Base-by-base conservation (phyloP, 768 basidiomycete species). In the Suillus tomentosus region DNA sequence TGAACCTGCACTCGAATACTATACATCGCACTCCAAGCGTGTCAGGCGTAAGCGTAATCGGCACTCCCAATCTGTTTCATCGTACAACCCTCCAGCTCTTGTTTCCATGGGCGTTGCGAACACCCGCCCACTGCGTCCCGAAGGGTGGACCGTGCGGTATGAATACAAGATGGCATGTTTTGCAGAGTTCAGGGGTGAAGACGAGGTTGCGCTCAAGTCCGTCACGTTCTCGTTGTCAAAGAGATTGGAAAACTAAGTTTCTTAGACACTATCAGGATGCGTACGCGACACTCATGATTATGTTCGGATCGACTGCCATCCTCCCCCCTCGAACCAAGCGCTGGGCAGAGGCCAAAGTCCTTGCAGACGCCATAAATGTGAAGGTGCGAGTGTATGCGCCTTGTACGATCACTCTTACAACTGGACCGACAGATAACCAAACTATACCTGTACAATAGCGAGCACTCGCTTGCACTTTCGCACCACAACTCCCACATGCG, bases 121-220 rank as follows among this genome's bases (percentile, higher is more conserved):
- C 31, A 75, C 84, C 1, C 85, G 88, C 19, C 87, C 90, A 1
- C 78, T 97, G 5, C 81, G 91, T 36, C 85, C 90, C 1, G 89
- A 94, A 75, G 96, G 96, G 0, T 99, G 96, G 96, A 94, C 92
- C 0, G 95, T 96, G 22, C 82, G 97, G 37, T 98, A 98, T 71
- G 96, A 98, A 73, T 99, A 95, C 81, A 99, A 99, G 78, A 92
- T 96, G 85, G 97, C 91, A 0, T 90, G 91, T 69, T 99, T 98
- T 75, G 95, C 96, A 0, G 96, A 99, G 76, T 95, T 98, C 72
- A 80, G 96, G 64, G 88, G 92, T 14, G 96, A 99, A 74, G 86
- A 92, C 64, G 95, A 98, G 70, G 89, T 95, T 10, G 94, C 96
- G 1, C 80, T 96, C 65, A 95, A 95, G 95, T 96, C 67, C 67